Base-by-base conservation (phyloP, 192 early-diverging fungal genomes). In the Backusella tarrabulga region DNA sequence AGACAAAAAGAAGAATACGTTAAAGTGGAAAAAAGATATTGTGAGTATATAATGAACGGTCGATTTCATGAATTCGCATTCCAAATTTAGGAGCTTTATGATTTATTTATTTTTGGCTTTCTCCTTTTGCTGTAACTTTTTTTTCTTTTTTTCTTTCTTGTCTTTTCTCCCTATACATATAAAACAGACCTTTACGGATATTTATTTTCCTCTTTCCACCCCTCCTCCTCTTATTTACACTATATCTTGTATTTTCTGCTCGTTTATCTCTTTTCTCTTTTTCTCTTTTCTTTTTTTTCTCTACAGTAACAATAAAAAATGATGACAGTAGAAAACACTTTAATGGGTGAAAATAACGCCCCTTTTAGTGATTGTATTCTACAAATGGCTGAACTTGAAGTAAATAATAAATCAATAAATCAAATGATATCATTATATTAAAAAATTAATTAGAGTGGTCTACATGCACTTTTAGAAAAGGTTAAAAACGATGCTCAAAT, bases 401-500 rank as follows among this genome's bases (percentile, higher is more conserved):
- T 71, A 44, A 29, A 44, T 17, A 50, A 44, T 14, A 44, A 71
- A 11, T 26, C 11, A 26, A 15, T 50, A 17, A 17, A 26, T 50
- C 40, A 41, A 29, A 71, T 29, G 4, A 26, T 46, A 68, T n/a
- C n/a, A 54, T 36, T 32, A 11, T 32, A 35, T 41, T 21, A 26
- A 36, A 40, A 50, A 50, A 50, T 50, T 50, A 50, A 34, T 75
- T 75, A 94, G 94, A 86, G 86, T 67, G 94, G 94, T 32, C 82
- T 94, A 36, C 80, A 84, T 17, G 80, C 90, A 41, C 80, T 94
- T 42, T 78, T 95, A 40, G 91, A 92, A 66, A 87, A 90, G 56
- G 90, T 93, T 60, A 94, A 93, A 76, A 86, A 89, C 73, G 88
- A 89, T 54, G 84, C 90, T 42, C 80, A 87, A 38, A 85, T 86